Conservation (phyloP, 2,329 filamentous ascomycete genomes). For the Chrysosporium keratinophilum region DNA sequence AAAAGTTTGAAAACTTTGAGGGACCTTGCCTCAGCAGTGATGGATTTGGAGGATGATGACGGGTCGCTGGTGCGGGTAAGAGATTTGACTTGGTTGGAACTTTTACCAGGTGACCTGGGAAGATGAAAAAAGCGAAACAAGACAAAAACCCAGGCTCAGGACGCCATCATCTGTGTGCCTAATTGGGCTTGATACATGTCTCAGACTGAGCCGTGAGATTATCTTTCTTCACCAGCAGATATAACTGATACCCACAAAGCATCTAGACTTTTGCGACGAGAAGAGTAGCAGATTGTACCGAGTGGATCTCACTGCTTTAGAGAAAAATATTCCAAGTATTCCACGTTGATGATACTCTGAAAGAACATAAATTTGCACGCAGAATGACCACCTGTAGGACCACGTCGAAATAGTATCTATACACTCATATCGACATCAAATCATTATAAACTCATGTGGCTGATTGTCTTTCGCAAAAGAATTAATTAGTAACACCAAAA, state of each 20-base stretch:
- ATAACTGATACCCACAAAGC: too few species aligned
- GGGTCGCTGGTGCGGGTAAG: not conserved
- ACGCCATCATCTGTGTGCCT: not conserved
- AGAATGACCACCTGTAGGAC: too few species aligned
- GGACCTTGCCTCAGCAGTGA: not conserved
- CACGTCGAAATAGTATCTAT: not conserved
- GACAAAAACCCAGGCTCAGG: not conserved
- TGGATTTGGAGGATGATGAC: conserved; percentile 1
- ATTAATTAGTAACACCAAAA: too few species aligned
- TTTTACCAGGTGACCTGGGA: conserved; percentile 14
- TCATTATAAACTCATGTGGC: not conserved
- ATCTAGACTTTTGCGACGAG: too few species aligned
- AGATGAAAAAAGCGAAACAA: not conserved
- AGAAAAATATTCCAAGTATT: too few species aligned
- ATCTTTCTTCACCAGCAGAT: not conserved
- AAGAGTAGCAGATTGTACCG: too few species aligned
- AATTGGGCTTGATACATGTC: too few species aligned
- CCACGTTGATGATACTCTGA: too few species aligned
- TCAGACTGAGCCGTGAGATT: too few species aligned
- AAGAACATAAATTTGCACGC: too few species aligned
- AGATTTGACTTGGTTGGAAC: conserved; percentile 17
- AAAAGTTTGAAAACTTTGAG: conserved; percentile 12
- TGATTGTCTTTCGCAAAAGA: not conserved
- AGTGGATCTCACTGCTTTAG: too few species aligned
- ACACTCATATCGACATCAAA: not conserved